phyloP scores from a whole-genome alignment of 2,329 filamentous ascomycete genomes.

The Ophiosphaerella herpotricha region DNA sequence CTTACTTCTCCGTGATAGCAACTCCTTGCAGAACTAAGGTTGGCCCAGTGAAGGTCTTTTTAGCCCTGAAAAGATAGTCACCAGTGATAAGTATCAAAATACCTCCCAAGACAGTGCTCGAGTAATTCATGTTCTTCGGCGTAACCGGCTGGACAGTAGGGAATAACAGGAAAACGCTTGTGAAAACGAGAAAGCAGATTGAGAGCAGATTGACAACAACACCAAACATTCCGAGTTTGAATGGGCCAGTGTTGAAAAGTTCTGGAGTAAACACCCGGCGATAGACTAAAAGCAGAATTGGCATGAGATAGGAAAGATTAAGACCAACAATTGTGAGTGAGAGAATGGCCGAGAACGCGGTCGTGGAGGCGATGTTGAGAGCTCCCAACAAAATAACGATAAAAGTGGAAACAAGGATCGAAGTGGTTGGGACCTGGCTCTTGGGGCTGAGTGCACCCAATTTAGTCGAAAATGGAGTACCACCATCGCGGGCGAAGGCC shows the following conservation, averaged over 20 bases:
- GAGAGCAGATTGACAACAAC: not conserved
- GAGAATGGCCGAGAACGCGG: not conserved
- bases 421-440: no score
- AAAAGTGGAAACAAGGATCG: not conserved
- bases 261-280: not conserved
- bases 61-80: constrained; percentile 1
- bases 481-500: constrained; percentile 46
- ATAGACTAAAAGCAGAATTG: not conserved
- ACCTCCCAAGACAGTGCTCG: not conserved
- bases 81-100: not conserved
- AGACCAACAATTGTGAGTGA: not conserved
- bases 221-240: not conserved
- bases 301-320: not conserved
- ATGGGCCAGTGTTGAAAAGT: not conserved
- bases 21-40: not conserved
- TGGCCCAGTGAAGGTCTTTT: not conserved
- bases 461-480: constrained; percentile 24
- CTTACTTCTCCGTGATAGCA: not conserved
- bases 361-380: not conserved
- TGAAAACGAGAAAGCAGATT: not conserved
- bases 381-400: not conserved
- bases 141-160: not conserved
- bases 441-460: not conserved
- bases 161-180: not conserved
- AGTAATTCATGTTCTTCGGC: not conserved